Conservation (phyloP, 371 early-diverging fungal genomes). For the Mucor circinelloides region DNA sequence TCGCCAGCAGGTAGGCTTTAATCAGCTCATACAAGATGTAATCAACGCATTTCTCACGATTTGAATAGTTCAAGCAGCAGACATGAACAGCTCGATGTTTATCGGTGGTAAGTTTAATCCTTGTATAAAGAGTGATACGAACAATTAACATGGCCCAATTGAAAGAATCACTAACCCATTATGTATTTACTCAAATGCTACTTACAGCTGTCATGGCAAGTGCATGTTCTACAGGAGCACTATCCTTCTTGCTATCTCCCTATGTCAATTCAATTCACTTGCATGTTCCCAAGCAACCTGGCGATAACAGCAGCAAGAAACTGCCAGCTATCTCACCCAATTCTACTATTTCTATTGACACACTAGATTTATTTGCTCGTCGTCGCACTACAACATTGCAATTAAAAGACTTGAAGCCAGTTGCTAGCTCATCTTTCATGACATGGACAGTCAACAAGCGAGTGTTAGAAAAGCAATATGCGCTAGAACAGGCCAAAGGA, state of each 20-base stretch:
- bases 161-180: constrained; percentile 39
- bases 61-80: constrained; percentile 34
- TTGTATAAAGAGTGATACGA: not conserved
- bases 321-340: constrained; percentile 36
- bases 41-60: not conserved
- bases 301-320: not conserved
- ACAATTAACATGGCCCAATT: not conserved
- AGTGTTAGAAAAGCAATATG: constrained; percentile 19
- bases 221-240: constrained; percentile 48
- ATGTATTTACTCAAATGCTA: constrained; percentile 26
- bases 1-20: constrained; percentile 39
- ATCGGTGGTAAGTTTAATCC: constrained; percentile 33
- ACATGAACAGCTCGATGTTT: constrained; percentile 37
- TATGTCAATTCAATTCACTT: constrained; percentile 42
- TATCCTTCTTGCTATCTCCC: constrained; percentile 47
- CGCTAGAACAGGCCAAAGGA: constrained; percentile 14
- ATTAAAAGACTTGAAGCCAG: constrained; percentile 33
- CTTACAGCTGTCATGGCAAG: constrained; percentile 46
- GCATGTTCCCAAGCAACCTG: constrained; percentile 9
- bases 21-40: not conserved
- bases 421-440: constrained; percentile 24
- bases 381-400: constrained; percentile 31
- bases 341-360: constrained; percentile 43
- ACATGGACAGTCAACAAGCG: constrained; percentile 44
- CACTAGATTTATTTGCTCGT: constrained; percentile 42